Percentiles rank a stretch among this genome's conserved stretches.
phyloP scores from a whole-genome alignment of 1,284 basidiomycete genomes.

The Pseudozyma hubeiensis region DNA sequence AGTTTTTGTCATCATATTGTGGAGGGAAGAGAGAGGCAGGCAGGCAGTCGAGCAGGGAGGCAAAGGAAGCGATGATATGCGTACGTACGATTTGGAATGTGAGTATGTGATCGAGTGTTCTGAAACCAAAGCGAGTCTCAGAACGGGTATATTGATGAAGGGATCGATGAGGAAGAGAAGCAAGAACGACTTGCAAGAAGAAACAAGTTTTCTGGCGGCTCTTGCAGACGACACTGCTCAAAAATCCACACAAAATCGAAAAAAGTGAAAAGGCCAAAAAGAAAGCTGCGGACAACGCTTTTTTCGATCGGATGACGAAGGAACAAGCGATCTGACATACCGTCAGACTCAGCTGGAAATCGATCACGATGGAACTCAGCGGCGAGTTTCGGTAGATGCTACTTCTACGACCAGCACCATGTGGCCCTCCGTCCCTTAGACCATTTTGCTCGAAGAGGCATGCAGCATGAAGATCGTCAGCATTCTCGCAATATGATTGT shows the following conservation, averaged over 20 bases:
- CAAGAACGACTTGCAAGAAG: not conserved
- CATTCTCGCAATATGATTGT: no score
- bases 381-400: constrained; percentile 7
- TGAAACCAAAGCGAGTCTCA: constrained; percentile 36
- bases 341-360: constrained; percentile 7
- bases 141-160: constrained; percentile 45
- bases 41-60: not conserved
- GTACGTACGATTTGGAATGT: constrained; percentile 26
- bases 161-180: constrained; percentile 42
- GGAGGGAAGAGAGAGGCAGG: not conserved
- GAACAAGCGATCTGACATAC: constrained; percentile 10
- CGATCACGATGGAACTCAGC: constrained; percentile 13
- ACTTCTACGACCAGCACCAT: not conserved
- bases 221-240: constrained; percentile 6
- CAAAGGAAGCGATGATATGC: not conserved
- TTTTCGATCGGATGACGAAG: not conserved
- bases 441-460: no score
- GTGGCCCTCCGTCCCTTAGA: no score
- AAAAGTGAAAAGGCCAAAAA: constrained; percentile 2
- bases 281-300: constrained; percentile 21
- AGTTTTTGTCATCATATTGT: constrained; percentile 56
- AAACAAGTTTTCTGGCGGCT: constrained; percentile 3
- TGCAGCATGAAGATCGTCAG: no score
- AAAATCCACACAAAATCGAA: not conserved
- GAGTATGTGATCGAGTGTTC: constrained; percentile 41